phyloP scores from a whole-genome alignment of 257 asterid genomes.

The Solanum habrochaites region DNA sequence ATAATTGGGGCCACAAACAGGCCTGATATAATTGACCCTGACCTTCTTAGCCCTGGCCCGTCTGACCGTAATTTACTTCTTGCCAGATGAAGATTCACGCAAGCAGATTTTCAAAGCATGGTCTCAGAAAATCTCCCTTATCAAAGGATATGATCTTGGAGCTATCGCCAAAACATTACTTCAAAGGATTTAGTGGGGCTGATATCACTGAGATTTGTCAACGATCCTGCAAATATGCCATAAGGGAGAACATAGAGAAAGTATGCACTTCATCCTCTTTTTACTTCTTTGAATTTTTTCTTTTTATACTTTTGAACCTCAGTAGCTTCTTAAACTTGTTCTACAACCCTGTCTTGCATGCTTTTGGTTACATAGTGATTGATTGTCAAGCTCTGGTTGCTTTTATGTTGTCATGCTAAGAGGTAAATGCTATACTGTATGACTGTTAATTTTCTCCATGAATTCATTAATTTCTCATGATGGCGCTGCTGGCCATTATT shows the following conservation, averaged over 20 bases:
- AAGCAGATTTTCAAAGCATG: constrained; percentile 44
- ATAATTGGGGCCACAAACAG: constrained; percentile 55
- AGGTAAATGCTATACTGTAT: neutral
- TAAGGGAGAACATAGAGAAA: constrained; percentile 46
- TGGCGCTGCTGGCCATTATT: neutral
- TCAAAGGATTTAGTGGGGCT: constrained; percentile 52
- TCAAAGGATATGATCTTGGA: constrained; percentile 35
- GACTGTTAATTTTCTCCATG: neutral
- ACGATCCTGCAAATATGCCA: constrained; percentile 51
- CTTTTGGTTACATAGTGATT: neutral
- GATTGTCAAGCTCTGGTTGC: neutral
- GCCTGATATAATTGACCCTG: constrained; percentile 46
- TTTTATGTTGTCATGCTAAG: neutral
- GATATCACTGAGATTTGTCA: constrained; percentile 51
- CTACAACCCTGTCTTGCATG: neutral
- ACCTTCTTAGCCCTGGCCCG: constrained; percentile 52
- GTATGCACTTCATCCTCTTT: constrained; percentile 4
- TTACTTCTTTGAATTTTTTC: neutral
- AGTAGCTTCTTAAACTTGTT: neutral
- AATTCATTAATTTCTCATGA: neutral
- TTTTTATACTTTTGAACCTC: neutral
- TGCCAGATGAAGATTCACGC: constrained; percentile 48
- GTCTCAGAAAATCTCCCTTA: constrained; percentile 43
- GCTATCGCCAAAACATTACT: constrained; percentile 44
- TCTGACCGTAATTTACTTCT: constrained; percentile 49